Conservation (phyloP, 164 flowering plant species). For the Nelumbo lutea region DNA sequence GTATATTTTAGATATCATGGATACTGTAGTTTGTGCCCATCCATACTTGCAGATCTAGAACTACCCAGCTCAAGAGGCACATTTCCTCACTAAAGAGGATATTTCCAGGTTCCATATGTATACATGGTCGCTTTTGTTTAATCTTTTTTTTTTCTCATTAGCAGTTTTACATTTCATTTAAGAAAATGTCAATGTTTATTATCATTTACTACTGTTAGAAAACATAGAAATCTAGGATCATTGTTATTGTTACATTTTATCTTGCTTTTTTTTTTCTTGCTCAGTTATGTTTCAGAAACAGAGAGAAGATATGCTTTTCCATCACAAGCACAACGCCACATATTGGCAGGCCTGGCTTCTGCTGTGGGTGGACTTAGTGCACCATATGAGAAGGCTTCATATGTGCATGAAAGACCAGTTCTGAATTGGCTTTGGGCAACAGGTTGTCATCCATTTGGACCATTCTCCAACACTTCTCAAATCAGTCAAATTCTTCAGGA, state of each 20-base stretch:
- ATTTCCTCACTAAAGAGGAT: no score
- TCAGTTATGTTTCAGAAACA: slow-evolving; percentile 95
- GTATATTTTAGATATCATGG: no score
- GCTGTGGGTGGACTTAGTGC: slow-evolving; percentile 95
- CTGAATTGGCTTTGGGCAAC: slow-evolving; percentile 94
- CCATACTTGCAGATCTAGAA: no score
- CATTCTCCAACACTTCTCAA: slow-evolving; percentile 86
- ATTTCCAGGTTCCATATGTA: no score
- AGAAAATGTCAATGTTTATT: no score
- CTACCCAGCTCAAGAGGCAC: no score
- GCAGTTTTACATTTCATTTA: no score
- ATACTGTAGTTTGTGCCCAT: no score
- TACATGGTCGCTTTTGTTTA: no score
- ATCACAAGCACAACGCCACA: slow-evolving; percentile 82
- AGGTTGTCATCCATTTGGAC: slow-evolving; percentile 99
- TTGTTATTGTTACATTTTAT: background rate
- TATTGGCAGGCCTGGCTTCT: slow-evolving; percentile 93
- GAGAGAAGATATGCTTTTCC: slow-evolving; percentile 80
- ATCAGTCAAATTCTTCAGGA: slow-evolving; percentile 92
- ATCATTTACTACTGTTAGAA: no score
- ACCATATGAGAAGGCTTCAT: slow-evolving; percentile 94
- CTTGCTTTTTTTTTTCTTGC: slow-evolving; percentile 15
- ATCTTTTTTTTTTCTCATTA: no score
- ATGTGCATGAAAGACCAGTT: slow-evolving; percentile 89
- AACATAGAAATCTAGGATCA: no score